Base-by-base conservation (phyloP, 768 basidiomycete species). In the Boletus bicolor region DNA sequence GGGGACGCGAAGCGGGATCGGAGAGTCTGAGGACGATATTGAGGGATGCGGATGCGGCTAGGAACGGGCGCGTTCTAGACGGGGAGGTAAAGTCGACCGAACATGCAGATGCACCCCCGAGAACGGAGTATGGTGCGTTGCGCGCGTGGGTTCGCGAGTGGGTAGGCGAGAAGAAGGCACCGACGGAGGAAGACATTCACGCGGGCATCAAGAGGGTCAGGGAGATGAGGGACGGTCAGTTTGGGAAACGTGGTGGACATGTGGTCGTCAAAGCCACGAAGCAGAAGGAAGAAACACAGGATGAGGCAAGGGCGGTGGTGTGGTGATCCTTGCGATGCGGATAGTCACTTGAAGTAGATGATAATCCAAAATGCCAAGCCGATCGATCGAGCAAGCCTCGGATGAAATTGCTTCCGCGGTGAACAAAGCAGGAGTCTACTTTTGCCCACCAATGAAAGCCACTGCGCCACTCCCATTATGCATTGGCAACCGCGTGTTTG, bases 91-190 rank as follows among this genome's bases (percentile, higher is more conserved):
- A 19, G 19, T 8, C 43, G 43, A 28, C 5, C 32, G 37, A 24
- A 14, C 17, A 17, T 7, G 48, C 2, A 6, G 43, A 28, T 8
- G n/a, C 14, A 11, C 37, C 51, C 1, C 57, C 64, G 17, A 64
- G 38, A 14, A 67, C 67, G 1, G 66, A 69, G 39, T 67, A 64
- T 35, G 50, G 49, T 0, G 62, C 67, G 0, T 44, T 67, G 53
- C 46, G 79, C 39, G 53, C 54, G 42, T 89, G 86, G 86, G 68
- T 87, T 35, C 58, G 63, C 42, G 78, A 74, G 28, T 86, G 86
- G 87, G 79, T 85, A 0, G 83, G 82, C 5, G 68, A 75, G 66
- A 42, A 68, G 53, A 65, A 64, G 53, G 68, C 81, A 52, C 85
- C 85, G 8, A 67, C 58, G 21, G 76, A 76, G 45, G 58, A 59